phyloP scores from a whole-genome alignment of 1,284 basidiomycete genomes.

The Pisolithus thermaeus region DNA sequence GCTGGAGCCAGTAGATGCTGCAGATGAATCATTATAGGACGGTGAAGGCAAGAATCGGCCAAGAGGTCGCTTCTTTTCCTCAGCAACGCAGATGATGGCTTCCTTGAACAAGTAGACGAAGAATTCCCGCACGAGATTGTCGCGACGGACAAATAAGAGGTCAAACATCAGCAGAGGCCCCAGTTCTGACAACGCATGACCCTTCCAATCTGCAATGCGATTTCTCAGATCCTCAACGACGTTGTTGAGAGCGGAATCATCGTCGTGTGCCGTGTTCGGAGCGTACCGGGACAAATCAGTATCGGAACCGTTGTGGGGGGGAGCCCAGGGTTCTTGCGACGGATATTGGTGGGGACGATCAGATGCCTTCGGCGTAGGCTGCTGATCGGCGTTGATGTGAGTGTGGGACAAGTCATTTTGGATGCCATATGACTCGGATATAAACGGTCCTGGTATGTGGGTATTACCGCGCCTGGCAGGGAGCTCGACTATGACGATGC shows the following conservation, averaged over 20 bases:
- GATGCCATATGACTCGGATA: constrained; percentile 38
- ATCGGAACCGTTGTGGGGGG: constrained; percentile 19
- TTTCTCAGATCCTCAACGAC: constrained; percentile 84
- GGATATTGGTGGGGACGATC: constrained; percentile 27
- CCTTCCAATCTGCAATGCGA: constrained; percentile 93
- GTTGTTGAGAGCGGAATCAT: constrained; percentile 67
- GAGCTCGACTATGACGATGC: constrained; percentile 86
- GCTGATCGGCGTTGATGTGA: constrained; percentile 31
- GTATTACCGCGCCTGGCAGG: constrained; percentile 60
- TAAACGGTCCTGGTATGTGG: constrained; percentile 55
- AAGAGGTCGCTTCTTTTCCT: constrained; percentile 83
- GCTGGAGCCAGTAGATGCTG: constrained; percentile 34
- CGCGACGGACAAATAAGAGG: constrained; percentile 81
- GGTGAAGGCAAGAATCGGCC: constrained; percentile 64
- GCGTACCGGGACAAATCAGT: constrained; percentile 23
- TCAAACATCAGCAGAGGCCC: constrained; percentile 91
- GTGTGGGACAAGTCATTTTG: constrained; percentile 27
- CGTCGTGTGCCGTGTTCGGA: constrained; percentile 30
- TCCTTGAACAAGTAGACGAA: constrained; percentile 95
- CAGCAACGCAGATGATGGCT: constrained; percentile 93
- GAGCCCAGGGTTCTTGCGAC: constrained; percentile 27
- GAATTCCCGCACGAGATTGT: constrained; percentile 83
- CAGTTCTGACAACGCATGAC: constrained; percentile 80
- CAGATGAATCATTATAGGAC: constrained; percentile 43
- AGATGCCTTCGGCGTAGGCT: constrained; percentile 11